These are phyloP conservation scores for Themeda triandra DNA, from an alignment of 176 grass and related monocot genomes.

Conservation along the genomic window DNA sequence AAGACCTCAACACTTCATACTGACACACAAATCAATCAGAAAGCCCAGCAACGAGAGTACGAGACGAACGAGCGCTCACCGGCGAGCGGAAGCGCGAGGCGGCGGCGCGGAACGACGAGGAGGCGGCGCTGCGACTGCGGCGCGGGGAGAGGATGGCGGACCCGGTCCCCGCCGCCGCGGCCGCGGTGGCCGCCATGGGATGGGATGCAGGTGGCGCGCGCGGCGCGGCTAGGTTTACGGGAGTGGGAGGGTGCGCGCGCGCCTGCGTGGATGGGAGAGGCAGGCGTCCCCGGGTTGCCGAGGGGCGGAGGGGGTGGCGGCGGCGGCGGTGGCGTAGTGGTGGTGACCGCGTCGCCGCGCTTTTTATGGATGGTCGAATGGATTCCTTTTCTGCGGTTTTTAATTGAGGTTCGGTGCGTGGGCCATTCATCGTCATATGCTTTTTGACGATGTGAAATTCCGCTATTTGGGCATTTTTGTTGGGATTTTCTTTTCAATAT, in stretches of 20 bases:
- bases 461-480: background rate
- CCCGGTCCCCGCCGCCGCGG: conserved; percentile 33
- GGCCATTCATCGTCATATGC: no score
- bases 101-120: conserved; percentile 13
- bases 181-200: conserved; percentile 41
- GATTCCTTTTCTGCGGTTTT: background rate
- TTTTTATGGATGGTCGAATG: background rate
- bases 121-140: conserved; percentile 11
- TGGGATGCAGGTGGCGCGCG: background rate
- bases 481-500: background rate
- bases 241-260: background rate
- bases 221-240: conserved; percentile 18
- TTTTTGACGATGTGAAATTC: background rate
- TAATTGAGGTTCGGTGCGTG: background rate
- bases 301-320: conserved; percentile 1
- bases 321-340: background rate
- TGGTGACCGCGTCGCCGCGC: background rate
- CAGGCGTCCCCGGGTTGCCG: no score
- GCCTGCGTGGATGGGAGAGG: background rate
- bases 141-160: conserved; percentile 21
- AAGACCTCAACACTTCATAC: background rate
- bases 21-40: background rate
- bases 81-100: conserved; percentile 38
- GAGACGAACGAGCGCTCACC: conserved; percentile 20
- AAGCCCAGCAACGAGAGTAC: background rate